Evolutionary conservation across 164 flowering plant genomes (phyloP), one percentile per base, ranked within the genome.

Genomic region (Saururus chinensis): DNA sequence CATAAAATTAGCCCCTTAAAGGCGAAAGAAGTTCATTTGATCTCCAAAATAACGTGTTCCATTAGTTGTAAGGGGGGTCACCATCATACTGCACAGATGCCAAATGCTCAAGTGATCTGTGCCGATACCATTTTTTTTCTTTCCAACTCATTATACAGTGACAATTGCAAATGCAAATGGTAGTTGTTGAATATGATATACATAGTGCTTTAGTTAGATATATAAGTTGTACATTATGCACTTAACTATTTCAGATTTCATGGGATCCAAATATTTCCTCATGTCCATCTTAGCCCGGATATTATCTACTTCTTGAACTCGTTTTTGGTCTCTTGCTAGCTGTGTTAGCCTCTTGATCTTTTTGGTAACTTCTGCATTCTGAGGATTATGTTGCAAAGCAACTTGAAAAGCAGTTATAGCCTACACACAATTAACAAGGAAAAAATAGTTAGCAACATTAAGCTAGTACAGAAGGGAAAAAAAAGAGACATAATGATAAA

Each of bases 171-270:
- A n/a, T n/a, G n/a, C n/a, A n/a, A n/a, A n/a, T n/a, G n/a, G n/a
- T n/a, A n/a, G n/a, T n/a, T n/a, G n/a, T n/a, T n/a, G n/a, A n/a
- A n/a, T n/a, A n/a, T n/a, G n/a, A n/a, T n/a, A n/a, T n/a, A n/a
- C n/a, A n/a, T n/a, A n/a, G n/a, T n/a, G n/a, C n/a, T n/a, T n/a
- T n/a, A n/a, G n/a, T n/a, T n/a, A n/a, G n/a, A n/a, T n/a, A n/a
- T n/a, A n/a, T n/a, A n/a, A n/a, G n/a, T n/a, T n/a, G n/a, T n/a
- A n/a, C n/a, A n/a, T n/a, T n/a, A n/a, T n/a, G n/a, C n/a, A n/a
- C n/a, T n/a, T n/a, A n/a, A 92, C 98, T 81, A 92, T 49, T 77
- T 89, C 96, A 57, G 79, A 71, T 73, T 81, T 89, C 62, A 92
- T 40, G n/a, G 81, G 20, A 48, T 75, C 89, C 79, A 92, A 80